Evolutionary conservation across 129 eudicot genomes (phyloP).

Genomic region (Ambrosia artemisiifolia): DNA sequence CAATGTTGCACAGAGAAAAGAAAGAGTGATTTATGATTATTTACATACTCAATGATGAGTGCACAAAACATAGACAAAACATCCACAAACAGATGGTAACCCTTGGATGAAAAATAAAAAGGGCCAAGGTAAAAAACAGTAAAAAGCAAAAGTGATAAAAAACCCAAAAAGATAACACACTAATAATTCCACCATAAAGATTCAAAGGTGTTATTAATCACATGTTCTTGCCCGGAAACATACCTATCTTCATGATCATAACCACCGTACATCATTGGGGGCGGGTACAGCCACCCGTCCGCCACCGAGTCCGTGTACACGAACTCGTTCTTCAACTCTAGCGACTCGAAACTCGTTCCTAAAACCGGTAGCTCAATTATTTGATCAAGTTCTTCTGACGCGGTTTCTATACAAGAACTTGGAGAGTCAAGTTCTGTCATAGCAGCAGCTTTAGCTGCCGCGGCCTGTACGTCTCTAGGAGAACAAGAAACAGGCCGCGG

Average conservation of each 20-base stretch:
- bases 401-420: conserved; percentile 2
- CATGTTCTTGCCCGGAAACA: conserved; percentile 24
- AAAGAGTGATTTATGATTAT: neutral
- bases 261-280: conserved; percentile 24
- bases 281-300: conserved; percentile 62
- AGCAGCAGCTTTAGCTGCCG: conserved; percentile 87
- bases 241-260: conserved; percentile 18
- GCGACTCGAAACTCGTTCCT: conserved; percentile 39
- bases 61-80: conserved; percentile 13
- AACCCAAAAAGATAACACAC: conserved; percentile 9
- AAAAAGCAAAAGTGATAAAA: conserved; percentile 10
- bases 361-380: conserved; percentile 74
- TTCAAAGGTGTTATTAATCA: conserved; percentile 7
- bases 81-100: conserved; percentile 17
- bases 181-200: conserved; percentile 28
- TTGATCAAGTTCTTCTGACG: conserved; percentile 58
- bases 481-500: conserved; percentile 65
- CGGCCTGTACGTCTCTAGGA: conserved; percentile 68
- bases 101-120: conserved; percentile 19
- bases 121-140: conserved; percentile 18
- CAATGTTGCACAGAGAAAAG: neutral
- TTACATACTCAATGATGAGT: conserved; percentile 14
- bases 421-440: conserved; percentile 44
- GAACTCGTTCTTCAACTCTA: conserved; percentile 36
- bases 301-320: conserved; percentile 45